Evolutionary conservation across 208 protist species (phyloP), one percentile per base, ranked within the genome.

Genomic region (Jaenimonas drosophilae): DNA sequence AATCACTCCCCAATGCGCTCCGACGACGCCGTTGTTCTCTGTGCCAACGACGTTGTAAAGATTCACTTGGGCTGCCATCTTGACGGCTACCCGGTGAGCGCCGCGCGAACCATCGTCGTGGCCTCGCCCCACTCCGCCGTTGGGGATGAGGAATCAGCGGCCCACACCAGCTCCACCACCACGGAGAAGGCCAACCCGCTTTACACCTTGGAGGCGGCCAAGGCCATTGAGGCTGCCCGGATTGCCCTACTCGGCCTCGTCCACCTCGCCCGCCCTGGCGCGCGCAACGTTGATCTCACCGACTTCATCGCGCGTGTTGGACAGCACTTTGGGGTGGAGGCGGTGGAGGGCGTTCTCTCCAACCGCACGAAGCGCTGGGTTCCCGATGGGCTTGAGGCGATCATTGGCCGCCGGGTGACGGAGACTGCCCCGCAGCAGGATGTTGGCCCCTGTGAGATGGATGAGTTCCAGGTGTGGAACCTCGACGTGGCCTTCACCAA

Each of bases 1-100:
- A 96, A 99, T 72, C 96, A 92, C 70, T 94, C 91, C 14, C 97
- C 97, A 1, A 76, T 97, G 36, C 56, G 60, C 17, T 59, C 49
- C 23, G 61, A 70, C 41, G 77, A 97, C n/a, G 74, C 49, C n/a
- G 62, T 70, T 19, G 46, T 71, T 11, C 61, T 95, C 31, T 43
- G 73, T 43, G 75, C 60, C 6, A 88, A 88, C 27, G 97, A 99
- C 55, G 74, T 99, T 17, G 95, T 97, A 39, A 99, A 99, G 77
- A 88, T 97, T 59, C 97, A 99, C 60, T 60, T 98, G 2, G 97
- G 96, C 43, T 90, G 79, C 57, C 97, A 99, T 64, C 76, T 99
- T 29, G 97, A 99, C 59, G 97, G 97, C 54, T 99, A 96, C 73
- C 87, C 96, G 7, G 89, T 95, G 9, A 70, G 76, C 20, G 93